Percentiles rank a stretch among this genome's conserved stretches.
Conservation (phyloP, 495 filamentous ascomycete species). For the Filosporella fistucella region DNA sequence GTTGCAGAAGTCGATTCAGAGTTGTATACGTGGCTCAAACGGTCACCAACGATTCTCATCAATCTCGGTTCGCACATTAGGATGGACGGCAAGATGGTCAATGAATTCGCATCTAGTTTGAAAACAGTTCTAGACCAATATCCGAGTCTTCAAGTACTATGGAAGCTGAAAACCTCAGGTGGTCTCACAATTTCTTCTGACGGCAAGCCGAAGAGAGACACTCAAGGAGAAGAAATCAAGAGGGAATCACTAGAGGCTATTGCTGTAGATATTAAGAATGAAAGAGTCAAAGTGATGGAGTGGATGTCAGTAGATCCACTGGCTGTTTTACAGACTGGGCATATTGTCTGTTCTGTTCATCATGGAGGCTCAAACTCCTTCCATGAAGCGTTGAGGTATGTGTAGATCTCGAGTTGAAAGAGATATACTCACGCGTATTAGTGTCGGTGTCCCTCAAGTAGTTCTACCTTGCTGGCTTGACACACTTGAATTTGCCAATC, state of each 20-base stretch:
- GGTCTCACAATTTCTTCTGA: neutral
- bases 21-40: constrained; percentile 40
- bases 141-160: constrained; percentile 38
- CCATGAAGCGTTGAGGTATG: constrained; percentile 47
- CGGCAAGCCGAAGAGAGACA: constrained; percentile 19
- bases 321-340: constrained; percentile 38
- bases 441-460: constrained; percentile 45
- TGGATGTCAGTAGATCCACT: constrained; percentile 47
- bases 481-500: constrained; percentile 42
- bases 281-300: constrained; percentile 29
- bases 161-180: constrained; percentile 35
- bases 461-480: constrained; percentile 47
- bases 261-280: constrained; percentile 20
- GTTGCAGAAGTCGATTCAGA: constrained; percentile 35
- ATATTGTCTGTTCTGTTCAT: constrained; percentile 44
- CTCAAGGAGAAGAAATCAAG: constrained; percentile 7
- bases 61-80: constrained; percentile 41
- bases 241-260: neutral
- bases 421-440: constrained; percentile 12
- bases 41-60: constrained; percentile 41
- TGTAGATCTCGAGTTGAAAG: neutral
- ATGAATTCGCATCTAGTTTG: constrained; percentile 31
- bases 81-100: constrained; percentile 27
- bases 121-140: constrained; percentile 28
- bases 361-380: constrained; percentile 51